A percentile compares a stretch with the other conserved stretches of the same genome.
phyloP scores from a whole-genome alignment of 2,329 filamentous ascomycete species.

The Fusarium kyushuense region DNA sequence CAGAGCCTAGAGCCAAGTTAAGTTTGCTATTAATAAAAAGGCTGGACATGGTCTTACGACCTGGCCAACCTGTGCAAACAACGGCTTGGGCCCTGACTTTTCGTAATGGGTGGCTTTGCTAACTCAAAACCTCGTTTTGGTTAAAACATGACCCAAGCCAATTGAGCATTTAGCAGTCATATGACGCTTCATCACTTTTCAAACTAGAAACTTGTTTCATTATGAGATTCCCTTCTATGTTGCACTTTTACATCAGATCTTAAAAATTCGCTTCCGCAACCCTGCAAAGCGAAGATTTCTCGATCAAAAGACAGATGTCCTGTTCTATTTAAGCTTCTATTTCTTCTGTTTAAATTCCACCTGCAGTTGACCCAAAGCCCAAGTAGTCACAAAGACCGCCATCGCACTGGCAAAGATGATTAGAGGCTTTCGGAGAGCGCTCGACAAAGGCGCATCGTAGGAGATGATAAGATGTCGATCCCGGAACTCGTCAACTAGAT shows the following conservation, averaged over 20 bases:
- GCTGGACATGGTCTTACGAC: slow-evolving; percentile 8
- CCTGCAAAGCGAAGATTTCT: slow-evolving; percentile 18
- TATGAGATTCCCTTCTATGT: slow-evolving; percentile 39
- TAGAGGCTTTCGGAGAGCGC: slow-evolving; percentile 86
- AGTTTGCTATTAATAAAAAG: slow-evolving; percentile 21
- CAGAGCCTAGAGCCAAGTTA: slow-evolving; percentile 6
- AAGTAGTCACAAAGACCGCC: slow-evolving; percentile 79
- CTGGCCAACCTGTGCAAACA: slow-evolving; percentile 7
- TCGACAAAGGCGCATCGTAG: slow-evolving; percentile 83
- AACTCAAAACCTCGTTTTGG: slow-evolving; percentile 19
- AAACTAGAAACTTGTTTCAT: slow-evolving; percentile 18
- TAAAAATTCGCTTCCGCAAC: slow-evolving; percentile 25
- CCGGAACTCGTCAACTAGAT: slow-evolving; percentile 90
- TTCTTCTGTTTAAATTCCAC: slow-evolving; percentile 75
- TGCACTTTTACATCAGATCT: slow-evolving; percentile 45
- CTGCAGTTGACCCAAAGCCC: slow-evolving; percentile 81
- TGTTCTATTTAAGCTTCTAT: slow-evolving; percentile 44
- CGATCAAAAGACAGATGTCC: slow-evolving; percentile 18
- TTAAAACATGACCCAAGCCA: slow-evolving; percentile 22
- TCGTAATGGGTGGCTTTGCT: slow-evolving; percentile 35
- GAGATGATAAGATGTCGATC: slow-evolving; percentile 86
- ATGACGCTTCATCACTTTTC: slow-evolving; percentile 9
- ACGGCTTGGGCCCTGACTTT: slow-evolving; percentile 20
- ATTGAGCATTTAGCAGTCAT: slow-evolving; percentile 10
- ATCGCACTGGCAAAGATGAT: slow-evolving; percentile 81